Conservation (phyloP, 805 yeast genomes). For the Kurtzmaniella cleridarum region DNA sequence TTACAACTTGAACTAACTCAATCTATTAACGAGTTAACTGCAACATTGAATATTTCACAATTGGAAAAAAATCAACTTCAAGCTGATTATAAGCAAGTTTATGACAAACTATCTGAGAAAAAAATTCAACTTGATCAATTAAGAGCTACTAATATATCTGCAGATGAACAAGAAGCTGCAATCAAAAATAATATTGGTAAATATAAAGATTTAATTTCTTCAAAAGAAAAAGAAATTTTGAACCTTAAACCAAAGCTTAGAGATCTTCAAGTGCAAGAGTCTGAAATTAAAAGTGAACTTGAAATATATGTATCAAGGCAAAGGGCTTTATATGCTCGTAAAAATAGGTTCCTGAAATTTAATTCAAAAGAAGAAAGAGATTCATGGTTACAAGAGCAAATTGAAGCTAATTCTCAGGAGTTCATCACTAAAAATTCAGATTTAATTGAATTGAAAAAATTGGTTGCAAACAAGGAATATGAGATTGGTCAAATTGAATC, state of each 20-base stretch:
- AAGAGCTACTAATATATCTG: slow-evolving; percentile 23
- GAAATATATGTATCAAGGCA: slow-evolving; percentile 45
- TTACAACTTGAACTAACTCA: slow-evolving; percentile 40
- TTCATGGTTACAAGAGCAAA: slow-evolving; percentile 55
- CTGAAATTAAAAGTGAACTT: slow-evolving; percentile 31
- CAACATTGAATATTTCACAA: slow-evolving; percentile 44
- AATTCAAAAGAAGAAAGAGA: slow-evolving; percentile 54
- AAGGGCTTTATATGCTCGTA: slow-evolving; percentile 60
- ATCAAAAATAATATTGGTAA: slow-evolving; percentile 15
- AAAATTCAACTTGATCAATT: slow-evolving; percentile 43
- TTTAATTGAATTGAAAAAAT: slow-evolving; percentile 17
- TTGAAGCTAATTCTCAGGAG: slow-evolving; percentile 28
- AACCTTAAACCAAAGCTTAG: slow-evolving; percentile 38
- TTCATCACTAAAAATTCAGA: slow-evolving; percentile 20
- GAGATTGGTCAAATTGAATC: slow-evolving; percentile 16
- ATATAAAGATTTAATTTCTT: slow-evolving; percentile 22
- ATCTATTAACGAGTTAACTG: slow-evolving; percentile 41
- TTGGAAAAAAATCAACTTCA: slow-evolving; percentile 56
- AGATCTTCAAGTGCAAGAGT: slow-evolving; percentile 36
- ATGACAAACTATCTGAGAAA: slow-evolving; percentile 26
- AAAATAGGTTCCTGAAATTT: slow-evolving; percentile 63
- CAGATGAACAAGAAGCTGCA: slow-evolving; percentile 23
- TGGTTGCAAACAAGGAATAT: slow-evolving; percentile 16
- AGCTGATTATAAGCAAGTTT: slow-evolving; percentile 42
- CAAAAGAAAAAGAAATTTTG: slow-evolving; percentile 32